These are phyloP conservation scores for Chondrostereum purpureum DNA, from an alignment of 1,284 basidiomycete genomes.

Conservation along the genomic window DNA sequence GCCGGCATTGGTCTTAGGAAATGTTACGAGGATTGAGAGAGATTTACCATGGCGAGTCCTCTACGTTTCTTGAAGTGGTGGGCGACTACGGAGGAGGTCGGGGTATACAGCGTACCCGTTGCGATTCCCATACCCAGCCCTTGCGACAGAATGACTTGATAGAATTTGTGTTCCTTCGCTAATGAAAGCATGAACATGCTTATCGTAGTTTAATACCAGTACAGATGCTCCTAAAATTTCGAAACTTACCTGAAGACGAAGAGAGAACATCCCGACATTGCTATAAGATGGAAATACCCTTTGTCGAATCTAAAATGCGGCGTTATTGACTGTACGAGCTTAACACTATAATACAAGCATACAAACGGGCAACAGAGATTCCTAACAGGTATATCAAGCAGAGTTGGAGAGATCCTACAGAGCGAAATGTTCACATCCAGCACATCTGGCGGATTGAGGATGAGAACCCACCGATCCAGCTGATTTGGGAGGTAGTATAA, in stretches of 20 bases:
- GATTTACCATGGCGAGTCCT: constrained; percentile 13
- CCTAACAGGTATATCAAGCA: constrained; percentile 7
- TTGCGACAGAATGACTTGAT: background rate
- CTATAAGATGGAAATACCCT: constrained; percentile 6
- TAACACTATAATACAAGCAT: background rate
- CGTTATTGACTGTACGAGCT: no score
- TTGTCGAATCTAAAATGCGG: constrained; percentile 3
- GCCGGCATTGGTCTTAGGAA: no score
- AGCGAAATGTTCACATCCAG: background rate
- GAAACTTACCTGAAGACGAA: constrained; percentile 4
- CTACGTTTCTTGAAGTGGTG: constrained; percentile 14
- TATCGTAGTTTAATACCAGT: background rate
- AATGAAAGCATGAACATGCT: constrained; percentile 12
- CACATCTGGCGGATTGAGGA: background rate
- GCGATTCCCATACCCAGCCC: background rate
- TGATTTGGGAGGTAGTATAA: constrained; percentile 7
- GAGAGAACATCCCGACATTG: constrained; percentile 1
- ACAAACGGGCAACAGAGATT: constrained; percentile 5
- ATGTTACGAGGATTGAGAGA: background rate
- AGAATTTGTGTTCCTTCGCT: constrained; percentile 4
- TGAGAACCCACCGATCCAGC: constrained; percentile 6
- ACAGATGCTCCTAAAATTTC: background rate
- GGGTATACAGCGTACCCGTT: background rate
- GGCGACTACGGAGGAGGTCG: constrained; percentile 10
- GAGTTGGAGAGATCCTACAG: constrained; percentile 4